phyloP scores from a whole-genome alignment of 805 yeast species.

The Candida bentonensis region DNA sequence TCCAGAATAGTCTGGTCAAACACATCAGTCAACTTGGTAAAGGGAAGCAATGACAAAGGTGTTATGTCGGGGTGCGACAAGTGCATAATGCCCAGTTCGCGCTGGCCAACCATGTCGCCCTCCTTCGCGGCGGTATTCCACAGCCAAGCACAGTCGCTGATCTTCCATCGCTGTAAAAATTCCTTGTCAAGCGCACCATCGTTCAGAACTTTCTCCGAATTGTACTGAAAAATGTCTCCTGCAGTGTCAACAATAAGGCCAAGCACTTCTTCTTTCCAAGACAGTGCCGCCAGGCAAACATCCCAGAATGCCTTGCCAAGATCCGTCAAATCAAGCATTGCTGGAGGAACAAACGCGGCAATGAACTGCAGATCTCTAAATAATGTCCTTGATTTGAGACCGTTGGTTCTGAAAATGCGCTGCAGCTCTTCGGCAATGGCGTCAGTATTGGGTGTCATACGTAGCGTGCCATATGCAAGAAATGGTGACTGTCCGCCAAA shows the following conservation, averaged over 20 bases:
- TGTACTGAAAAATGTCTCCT: constrained; percentile 14
- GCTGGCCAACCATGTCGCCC: constrained; percentile 15
- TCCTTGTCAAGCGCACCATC: constrained; percentile 4
- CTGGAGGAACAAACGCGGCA: constrained; percentile 20
- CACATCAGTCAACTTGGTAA: constrained; percentile 12
- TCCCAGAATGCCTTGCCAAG: constrained; percentile 24
- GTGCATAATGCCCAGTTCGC: constrained; percentile 17
- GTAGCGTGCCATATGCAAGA: constrained; percentile 2
- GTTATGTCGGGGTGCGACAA: constrained; percentile 17
- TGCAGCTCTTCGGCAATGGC: constrained; percentile 22
- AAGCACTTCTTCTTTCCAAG: constrained; percentile 13
- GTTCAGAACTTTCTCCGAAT: not conserved
- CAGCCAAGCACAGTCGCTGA: constrained; percentile 16
- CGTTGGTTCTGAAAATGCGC: constrained; percentile 11
- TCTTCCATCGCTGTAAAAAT: constrained; percentile 10
- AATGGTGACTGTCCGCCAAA: constrained; percentile 4
- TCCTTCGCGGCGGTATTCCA: constrained; percentile 18
- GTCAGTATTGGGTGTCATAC: constrained; percentile 16
- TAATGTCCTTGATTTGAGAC: constrained; percentile 19
- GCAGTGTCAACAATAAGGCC: constrained; percentile 11
- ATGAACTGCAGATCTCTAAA: constrained; percentile 23
- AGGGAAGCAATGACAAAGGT: constrained; percentile 13
- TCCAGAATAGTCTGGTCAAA: constrained; percentile 10
- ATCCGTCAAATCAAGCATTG: constrained; percentile 16
- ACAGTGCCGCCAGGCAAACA: constrained; percentile 21